phyloP scores from a whole-genome alignment of 1,139 yeast species.

The Blastobotrys capitulatus region DNA sequence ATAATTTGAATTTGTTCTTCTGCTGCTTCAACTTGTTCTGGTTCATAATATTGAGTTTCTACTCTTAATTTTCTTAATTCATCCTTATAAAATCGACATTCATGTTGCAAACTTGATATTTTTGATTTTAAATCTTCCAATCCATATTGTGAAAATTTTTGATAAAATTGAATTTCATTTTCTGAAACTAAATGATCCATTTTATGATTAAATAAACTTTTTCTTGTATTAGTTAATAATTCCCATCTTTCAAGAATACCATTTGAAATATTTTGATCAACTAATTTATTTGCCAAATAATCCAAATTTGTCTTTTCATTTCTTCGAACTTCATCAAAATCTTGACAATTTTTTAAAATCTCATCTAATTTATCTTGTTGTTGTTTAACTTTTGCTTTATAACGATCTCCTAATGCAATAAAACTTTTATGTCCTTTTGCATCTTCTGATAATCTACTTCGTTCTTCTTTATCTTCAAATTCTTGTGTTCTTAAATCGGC shows the following conservation, averaged over 20 bases:
- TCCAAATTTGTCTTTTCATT: neutral
- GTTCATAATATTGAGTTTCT: neutral
- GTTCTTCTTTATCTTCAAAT: neutral
- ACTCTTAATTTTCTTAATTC: slow-evolving; percentile 3
- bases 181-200: neutral
- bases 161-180: slow-evolving; percentile 4
- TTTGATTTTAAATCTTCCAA: slow-evolving; percentile 20
- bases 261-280: neutral
- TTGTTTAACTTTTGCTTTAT: neutral
- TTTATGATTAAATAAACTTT: neutral
- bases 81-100: neutral
- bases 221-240: neutral
- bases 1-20: neutral
- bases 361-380: neutral
- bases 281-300: neutral
- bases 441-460: neutral
- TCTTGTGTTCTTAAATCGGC: neutral
- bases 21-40: slow-evolving; percentile 4
- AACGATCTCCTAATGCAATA: neutral
- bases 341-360: neutral
- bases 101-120: slow-evolving; percentile 4
- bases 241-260: neutral
- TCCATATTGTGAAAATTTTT: slow-evolving; percentile 11
- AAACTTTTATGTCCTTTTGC: neutral
- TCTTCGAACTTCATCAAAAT: slow-evolving; percentile 1